Conservation (phyloP, 2,329 filamentous ascomycete genomes). For the Alternaria sp. region DNA sequence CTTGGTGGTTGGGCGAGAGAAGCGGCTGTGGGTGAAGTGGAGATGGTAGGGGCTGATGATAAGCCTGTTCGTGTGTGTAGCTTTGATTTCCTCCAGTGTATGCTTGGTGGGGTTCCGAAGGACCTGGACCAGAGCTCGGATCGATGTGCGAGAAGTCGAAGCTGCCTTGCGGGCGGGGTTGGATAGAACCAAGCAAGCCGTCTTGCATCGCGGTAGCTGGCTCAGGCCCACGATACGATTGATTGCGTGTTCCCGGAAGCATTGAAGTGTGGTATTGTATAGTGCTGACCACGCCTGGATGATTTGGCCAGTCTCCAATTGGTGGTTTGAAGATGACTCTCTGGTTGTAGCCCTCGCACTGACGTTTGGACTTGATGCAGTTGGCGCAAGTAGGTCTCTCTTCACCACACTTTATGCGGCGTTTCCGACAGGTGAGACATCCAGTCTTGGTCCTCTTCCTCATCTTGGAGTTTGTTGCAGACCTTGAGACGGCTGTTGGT, state of each 20-base stretch:
- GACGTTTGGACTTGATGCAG: slow-evolving; percentile 84
- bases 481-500: slow-evolving; percentile 33
- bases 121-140: slow-evolving; percentile 18
- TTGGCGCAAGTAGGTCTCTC: slow-evolving; percentile 83
- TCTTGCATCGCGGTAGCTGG: slow-evolving; percentile 32
- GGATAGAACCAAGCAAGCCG: slow-evolving; percentile 35
- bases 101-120: slow-evolving; percentile 26
- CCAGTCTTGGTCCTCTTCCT: slow-evolving; percentile 82
- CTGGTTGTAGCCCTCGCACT: slow-evolving; percentile 85
- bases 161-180: slow-evolving; percentile 39
- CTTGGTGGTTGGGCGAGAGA: slow-evolving; percentile 37
- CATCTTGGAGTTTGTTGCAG: slow-evolving; percentile 44
- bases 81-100: slow-evolving; percentile 24
- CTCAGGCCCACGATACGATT: slow-evolving; percentile 27
- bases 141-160: slow-evolving; percentile 42
- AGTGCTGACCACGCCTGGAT: slow-evolving; percentile 49
- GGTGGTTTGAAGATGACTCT: slow-evolving; percentile 82
- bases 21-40: slow-evolving; percentile 45
- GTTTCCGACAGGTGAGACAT: slow-evolving; percentile 90
- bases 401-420: slow-evolving; percentile 97
- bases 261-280: slow-evolving; percentile 52
- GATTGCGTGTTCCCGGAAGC: slow-evolving; percentile 47
- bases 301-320: slow-evolving; percentile 61
- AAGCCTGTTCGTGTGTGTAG: slow-evolving; percentile 40
- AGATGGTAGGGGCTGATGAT: slow-evolving; percentile 44